Evolutionary conservation across 2,329 filamentous ascomycete species (phyloP).

Genomic region (Cytospora piceicola): DNA sequence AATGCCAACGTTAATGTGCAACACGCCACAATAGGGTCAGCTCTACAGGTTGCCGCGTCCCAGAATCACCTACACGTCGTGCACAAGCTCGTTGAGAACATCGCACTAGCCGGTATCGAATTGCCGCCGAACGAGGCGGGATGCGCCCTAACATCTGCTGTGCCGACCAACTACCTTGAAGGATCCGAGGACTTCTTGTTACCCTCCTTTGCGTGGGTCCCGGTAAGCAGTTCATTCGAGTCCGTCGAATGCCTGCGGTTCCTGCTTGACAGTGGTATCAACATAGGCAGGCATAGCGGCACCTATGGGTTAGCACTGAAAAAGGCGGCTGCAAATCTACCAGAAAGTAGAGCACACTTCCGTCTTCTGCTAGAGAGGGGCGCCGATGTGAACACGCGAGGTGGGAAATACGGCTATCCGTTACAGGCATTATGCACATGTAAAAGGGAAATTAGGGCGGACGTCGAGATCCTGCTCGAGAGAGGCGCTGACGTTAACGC

Average conservation of each 20-base stretch:
- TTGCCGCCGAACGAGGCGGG: background rate
- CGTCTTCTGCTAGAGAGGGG: background rate
- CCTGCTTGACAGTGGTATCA: background rate
- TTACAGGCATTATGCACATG: background rate
- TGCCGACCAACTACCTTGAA: too few relatives aligned
- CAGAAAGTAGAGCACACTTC: background rate
- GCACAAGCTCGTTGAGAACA: background rate
- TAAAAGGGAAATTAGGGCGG: background rate
- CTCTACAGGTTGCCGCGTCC: background rate
- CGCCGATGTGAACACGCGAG: background rate
- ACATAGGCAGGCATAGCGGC: background rate
- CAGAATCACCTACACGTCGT: background rate
- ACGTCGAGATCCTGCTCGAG: background rate
- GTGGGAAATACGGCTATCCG: background rate
- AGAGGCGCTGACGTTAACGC: background rate
- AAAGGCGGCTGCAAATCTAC: background rate
- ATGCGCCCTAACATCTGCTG: background rate
- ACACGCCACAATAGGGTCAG: background rate
- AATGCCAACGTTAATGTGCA: background rate
- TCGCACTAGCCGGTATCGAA: background rate
- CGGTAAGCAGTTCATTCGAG: too few relatives aligned
- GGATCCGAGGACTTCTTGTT: too few relatives aligned
- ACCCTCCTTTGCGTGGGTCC: too few relatives aligned
- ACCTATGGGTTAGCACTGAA: background rate
- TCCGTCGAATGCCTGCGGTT: background rate